Base-by-base conservation (phyloP, 257 asterid species). In the Nicotiana tabacum region DNA sequence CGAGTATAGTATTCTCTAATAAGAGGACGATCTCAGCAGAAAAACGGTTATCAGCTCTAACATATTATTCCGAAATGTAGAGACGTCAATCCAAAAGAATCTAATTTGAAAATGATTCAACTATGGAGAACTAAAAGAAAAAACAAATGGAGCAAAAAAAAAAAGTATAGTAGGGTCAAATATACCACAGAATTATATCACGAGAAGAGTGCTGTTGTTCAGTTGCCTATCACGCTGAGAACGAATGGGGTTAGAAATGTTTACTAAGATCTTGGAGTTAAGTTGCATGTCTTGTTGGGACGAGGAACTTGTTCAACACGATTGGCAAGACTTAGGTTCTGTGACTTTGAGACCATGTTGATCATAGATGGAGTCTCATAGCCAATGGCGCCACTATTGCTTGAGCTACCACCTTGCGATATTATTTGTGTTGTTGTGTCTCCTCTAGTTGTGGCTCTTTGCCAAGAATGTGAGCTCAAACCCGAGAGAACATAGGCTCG, bases 381-480 rank as follows among this genome's bases (percentile, higher is more conserved):
- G 37, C 84, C 85, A 4, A 81, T 24, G 4, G 87, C 29, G 5
- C 64, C 83, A 29, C 74, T 18, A 15, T 56, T 24, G 72, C 83
- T 77, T 8, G 90, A 76, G 74, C 85, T 77, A 53, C 83, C 77
- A 67, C 85, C 78, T 53, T 69, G 53, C 46, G 24, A 37, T 16
- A 39, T 46, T 18, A 82, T 53, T 11, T 61, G 77, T 11, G 72
- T 61, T 16, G 81, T 33, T 4, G 85, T 77, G 80, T 82, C 85
- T 9, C 91, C 91, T 78, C 87, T 77, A 30, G 90, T 85, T 17
- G 90, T 89, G 16, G 91, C 88, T 81, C 91, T 84, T 79, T 89
- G 91, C 87, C 84, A 85, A 21, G 90, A 85, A 79, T 89, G 90
- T 18, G 91, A 83, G 81, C 90, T 88, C 78, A 88, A 51, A 18